These are phyloP conservation scores for Pseudoneurospora amorphoporcata DNA, from an alignment of 495 filamentous ascomycete genomes.

Conservation along the genomic window DNA sequence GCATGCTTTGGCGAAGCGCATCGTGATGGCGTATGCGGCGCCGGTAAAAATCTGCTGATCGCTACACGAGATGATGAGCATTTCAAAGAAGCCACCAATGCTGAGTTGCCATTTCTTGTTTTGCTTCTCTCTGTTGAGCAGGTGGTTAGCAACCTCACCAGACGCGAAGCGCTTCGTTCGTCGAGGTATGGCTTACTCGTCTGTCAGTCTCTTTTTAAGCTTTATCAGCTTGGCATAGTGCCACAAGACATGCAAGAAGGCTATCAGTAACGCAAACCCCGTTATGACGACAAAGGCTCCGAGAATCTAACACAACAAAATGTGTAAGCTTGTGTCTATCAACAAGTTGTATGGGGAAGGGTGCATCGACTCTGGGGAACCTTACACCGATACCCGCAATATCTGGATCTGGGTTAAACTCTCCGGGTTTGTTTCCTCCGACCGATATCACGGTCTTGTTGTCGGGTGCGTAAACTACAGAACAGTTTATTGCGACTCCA, in stretches of 20 bases:
- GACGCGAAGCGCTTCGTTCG: background rate
- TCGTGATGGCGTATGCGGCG: constrained; percentile 24
- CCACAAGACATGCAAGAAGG: constrained; percentile 14
- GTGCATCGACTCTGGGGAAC: background rate
- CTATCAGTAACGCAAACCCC: constrained; percentile 12
- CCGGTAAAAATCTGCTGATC: constrained; percentile 33
- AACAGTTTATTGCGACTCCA: constrained; percentile 15
- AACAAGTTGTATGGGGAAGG: background rate
- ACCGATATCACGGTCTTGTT: background rate
- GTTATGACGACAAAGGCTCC: constrained; percentile 21
- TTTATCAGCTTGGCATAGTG: constrained; percentile 2
- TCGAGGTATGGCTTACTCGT: constrained; percentile 7
- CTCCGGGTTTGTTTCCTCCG: background rate
- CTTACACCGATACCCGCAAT: constrained; percentile 10
- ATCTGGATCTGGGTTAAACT: constrained; percentile 6
- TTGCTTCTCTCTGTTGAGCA: constrained; percentile 1
- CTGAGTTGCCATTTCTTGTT: constrained; percentile 6
- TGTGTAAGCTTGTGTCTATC: background rate
- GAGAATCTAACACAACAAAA: constrained; percentile 12
- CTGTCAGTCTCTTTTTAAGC: background rate
- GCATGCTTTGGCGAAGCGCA: constrained; percentile 26
- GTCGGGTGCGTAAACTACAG: background rate
- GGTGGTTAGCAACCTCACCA: background rate
- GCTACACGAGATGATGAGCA: constrained; percentile 25
- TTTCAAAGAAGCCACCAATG: constrained; percentile 22